Conservation (phyloP, 2,329 filamentous ascomycete genomes). For the Scedosporium apiospermum region DNA sequence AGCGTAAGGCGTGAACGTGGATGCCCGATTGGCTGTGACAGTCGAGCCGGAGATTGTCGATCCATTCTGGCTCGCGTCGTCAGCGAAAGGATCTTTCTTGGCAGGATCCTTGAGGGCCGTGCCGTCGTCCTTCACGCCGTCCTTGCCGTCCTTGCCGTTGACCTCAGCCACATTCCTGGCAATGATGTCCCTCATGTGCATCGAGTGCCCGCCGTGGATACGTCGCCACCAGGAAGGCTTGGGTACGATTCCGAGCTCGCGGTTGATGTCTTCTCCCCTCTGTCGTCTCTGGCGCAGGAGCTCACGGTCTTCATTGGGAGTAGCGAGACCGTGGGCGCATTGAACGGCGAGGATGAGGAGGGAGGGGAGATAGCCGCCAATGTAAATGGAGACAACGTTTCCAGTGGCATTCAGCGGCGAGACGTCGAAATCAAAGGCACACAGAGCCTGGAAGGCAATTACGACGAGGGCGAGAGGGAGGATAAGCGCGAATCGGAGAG, state of each 20-base stretch:
- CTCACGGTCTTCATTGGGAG: slow-evolving; percentile 60
- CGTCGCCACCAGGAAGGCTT: slow-evolving; percentile 61
- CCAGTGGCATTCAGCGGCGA: slow-evolving; percentile 48
- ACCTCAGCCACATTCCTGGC: slow-evolving; percentile 45
- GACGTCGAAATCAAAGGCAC: slow-evolving; percentile 48
- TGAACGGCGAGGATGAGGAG: slow-evolving; percentile 50
- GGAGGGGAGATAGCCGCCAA: slow-evolving; percentile 51
- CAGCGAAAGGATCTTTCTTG: background rate
- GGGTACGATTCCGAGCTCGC: slow-evolving; percentile 48
- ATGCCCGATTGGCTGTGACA: background rate
- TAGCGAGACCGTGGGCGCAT: slow-evolving; percentile 45
- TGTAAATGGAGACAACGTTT: slow-evolving; percentile 46
- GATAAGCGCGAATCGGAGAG: slow-evolving; percentile 48
- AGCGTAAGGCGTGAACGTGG: slow-evolving; percentile 17
- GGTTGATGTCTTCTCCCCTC: slow-evolving; percentile 46
- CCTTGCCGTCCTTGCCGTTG: slow-evolving; percentile 22
- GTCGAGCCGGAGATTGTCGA: background rate
- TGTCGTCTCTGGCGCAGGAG: slow-evolving; percentile 54
- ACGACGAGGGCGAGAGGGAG: slow-evolving; percentile 42
- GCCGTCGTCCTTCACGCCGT: background rate
- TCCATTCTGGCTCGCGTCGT: background rate
- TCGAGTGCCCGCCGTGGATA: slow-evolving; percentile 33
- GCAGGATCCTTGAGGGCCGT: background rate
- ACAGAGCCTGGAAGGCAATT: slow-evolving; percentile 49
- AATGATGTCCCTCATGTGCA: slow-evolving; percentile 41